A percentile compares a stretch with the other conserved stretches of the same genome.
These are phyloP conservation scores for Aegilops speltoides DNA, from an alignment of 176 grass and related monocot species.

Conservation along the genomic window DNA sequence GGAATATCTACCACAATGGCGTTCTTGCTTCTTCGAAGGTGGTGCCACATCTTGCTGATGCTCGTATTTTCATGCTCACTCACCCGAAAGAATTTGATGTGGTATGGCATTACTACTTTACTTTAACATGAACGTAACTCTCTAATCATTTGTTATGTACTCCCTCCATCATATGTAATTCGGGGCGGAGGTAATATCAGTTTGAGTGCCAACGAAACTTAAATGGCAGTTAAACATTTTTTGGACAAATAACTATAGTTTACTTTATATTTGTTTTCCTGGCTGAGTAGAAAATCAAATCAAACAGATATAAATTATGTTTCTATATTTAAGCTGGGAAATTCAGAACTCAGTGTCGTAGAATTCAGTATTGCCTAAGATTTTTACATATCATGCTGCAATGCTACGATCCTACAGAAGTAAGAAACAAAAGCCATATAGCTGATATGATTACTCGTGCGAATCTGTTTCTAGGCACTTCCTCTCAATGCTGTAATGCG, in stretches of 20 bases:
- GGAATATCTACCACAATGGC: conserved; percentile 56
- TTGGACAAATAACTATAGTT: not conserved
- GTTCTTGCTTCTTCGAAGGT: conserved; percentile 60
- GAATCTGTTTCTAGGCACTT: not conserved
- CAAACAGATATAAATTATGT: not conserved
- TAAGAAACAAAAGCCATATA: not conserved
- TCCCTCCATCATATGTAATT: too few species aligned
- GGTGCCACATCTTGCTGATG: conserved; percentile 76
- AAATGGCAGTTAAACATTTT: not conserved
- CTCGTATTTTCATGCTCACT: conserved; percentile 80
- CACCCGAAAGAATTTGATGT: conserved; percentile 96
- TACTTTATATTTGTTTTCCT: not conserved
- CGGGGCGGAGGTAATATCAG: not conserved
- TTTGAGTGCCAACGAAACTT: not conserved
- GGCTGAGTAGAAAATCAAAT: not conserved
- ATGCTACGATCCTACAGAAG: not conserved
- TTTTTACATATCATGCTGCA: not conserved
- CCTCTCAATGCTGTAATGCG: not conserved
- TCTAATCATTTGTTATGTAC: not conserved
- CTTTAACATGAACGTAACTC: not conserved
- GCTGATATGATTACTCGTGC: not conserved
- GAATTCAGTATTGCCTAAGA: not conserved
- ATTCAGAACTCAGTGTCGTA: not conserved
- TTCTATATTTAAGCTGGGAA: not conserved
- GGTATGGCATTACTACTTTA: conserved; percentile 47